Evolutionary conservation across 2,329 filamentous ascomycete genomes (phyloP).

Genomic region (Macrophomina tecta): DNA sequence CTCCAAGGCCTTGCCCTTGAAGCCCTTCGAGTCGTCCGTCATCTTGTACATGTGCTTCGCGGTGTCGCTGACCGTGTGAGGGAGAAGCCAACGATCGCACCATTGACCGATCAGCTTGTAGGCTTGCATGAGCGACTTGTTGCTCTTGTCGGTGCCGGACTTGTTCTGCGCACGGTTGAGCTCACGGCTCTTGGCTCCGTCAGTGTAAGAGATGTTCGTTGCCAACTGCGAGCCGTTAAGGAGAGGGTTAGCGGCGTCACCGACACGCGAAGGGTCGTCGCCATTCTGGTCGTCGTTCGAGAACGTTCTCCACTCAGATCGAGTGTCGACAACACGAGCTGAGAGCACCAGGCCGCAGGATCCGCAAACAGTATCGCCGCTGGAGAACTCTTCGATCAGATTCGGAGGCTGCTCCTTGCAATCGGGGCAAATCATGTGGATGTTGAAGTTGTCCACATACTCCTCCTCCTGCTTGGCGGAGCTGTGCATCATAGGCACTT

Average conservation of each 20-base stretch:
- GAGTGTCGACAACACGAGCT: conserved; percentile 90
- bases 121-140: conserved; percentile 79
- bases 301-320: conserved; percentile 98
- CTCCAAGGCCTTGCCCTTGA: conserved; percentile 95
- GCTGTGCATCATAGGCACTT: conserved; percentile 48
- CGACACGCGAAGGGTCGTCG: conserved; percentile 97
- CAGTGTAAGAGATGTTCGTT: conserved; percentile 79
- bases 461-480: conserved; percentile 45
- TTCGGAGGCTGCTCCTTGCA: conserved; percentile 93
- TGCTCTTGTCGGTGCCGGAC: conserved; percentile 78
- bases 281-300: conserved; percentile 96
- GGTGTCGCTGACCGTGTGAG: conserved; percentile 72
- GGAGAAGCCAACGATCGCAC: conserved; percentile 77
- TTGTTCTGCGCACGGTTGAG: conserved; percentile 85
- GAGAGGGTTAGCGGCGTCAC: conserved; percentile 88
- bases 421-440: conserved; percentile 84
- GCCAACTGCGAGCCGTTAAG: conserved; percentile 89
- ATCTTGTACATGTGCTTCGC: conserved; percentile 96
- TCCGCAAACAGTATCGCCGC: conserved; percentile 89
- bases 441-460: conserved; percentile 86
- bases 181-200: conserved; percentile 70
- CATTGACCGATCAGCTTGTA: conserved; percentile 87
- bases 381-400: conserved; percentile 89
- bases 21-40: conserved; percentile 87
- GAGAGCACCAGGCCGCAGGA: conserved; percentile 91